Conservation (phyloP, 2,329 filamentous ascomycete genomes). For the Xylariaceae sp. region DNA sequence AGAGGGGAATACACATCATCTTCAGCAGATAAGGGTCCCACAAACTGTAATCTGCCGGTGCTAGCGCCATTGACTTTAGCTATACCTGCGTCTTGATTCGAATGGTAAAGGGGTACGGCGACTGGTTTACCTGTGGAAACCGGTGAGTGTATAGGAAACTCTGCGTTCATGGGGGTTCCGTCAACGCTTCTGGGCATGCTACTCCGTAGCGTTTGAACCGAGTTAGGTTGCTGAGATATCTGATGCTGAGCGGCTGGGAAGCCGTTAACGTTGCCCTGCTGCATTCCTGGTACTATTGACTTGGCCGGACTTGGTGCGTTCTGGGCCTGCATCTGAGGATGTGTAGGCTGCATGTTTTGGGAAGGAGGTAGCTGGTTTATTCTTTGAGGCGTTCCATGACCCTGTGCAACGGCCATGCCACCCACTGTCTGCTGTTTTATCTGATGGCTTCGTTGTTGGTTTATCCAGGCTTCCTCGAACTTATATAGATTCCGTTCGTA, state of each 20-base stretch:
- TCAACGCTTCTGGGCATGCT: conserved; percentile 52
- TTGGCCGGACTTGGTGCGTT: conserved; percentile 43
- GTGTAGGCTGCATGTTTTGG: conserved; percentile 41
- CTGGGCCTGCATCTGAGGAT: conserved; percentile 41
- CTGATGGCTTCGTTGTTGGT: conserved; percentile 51
- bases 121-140: conserved; percentile 38
- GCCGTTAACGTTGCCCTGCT: conserved; percentile 47
- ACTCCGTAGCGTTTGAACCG: conserved; percentile 42
- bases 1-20: conserved; percentile 54
- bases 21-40: conserved; percentile 39
- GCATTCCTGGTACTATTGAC: conserved; percentile 43
- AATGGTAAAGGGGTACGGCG: conserved; percentile 40
- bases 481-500: conserved; percentile 72
- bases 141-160: conserved; percentile 47
- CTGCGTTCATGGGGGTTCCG: conserved; percentile 37
- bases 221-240: conserved; percentile 42
- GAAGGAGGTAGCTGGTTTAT: conserved; percentile 41
- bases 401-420: conserved; percentile 33
- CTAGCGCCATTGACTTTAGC: conserved; percentile 26
- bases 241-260: conserved; percentile 44
- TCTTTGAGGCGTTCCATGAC: conserved; percentile 41
- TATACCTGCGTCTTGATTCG: conserved; percentile 32
- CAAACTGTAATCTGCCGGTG: conserved; percentile 28
- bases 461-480: conserved; percentile 68
- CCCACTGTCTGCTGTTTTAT: conserved; percentile 44